Evolutionary conservation across 148 eudicot genomes (phyloP).

Genomic region (Linanthus parryae): DNA sequence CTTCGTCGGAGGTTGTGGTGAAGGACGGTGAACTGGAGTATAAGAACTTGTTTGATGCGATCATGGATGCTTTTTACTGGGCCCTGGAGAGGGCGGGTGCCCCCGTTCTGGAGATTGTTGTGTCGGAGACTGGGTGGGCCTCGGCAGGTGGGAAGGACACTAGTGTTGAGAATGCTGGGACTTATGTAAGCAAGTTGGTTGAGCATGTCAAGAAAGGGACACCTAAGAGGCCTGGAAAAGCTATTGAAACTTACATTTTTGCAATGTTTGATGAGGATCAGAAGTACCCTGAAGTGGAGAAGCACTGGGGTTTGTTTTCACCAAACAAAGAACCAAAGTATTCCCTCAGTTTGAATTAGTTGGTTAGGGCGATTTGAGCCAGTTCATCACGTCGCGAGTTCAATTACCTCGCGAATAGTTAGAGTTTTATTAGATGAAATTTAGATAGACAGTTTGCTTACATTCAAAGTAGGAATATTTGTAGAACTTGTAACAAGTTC

Average conservation of each 20-base stretch:
- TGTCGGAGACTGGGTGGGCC: slow-evolving; percentile 7
- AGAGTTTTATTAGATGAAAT: no score
- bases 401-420: no score
- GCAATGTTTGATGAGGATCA: background rate
- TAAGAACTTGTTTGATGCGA: slow-evolving; percentile 14
- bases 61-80: slow-evolving; percentile 26
- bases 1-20: background rate
- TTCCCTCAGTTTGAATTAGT: background rate
- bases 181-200: background rate
- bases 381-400: no score
- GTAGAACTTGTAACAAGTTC: no score
- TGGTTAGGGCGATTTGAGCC: background rate
- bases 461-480: no score
- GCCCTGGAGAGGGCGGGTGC: slow-evolving; percentile 34
- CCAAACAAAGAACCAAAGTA: background rate
- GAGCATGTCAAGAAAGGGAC: background rate
- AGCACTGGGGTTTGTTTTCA: background rate
- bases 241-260: background rate
- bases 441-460: no score
- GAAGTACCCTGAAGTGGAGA: background rate
- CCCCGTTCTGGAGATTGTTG: background rate
- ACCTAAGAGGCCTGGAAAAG: background rate
- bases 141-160: background rate
- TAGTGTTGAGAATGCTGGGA: background rate
- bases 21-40: no score